Evolutionary conservation across 73 alveolate species (phyloP), one percentile per base, ranked within the genome.

Genomic region (Durusdinium trenchii): DNA sequence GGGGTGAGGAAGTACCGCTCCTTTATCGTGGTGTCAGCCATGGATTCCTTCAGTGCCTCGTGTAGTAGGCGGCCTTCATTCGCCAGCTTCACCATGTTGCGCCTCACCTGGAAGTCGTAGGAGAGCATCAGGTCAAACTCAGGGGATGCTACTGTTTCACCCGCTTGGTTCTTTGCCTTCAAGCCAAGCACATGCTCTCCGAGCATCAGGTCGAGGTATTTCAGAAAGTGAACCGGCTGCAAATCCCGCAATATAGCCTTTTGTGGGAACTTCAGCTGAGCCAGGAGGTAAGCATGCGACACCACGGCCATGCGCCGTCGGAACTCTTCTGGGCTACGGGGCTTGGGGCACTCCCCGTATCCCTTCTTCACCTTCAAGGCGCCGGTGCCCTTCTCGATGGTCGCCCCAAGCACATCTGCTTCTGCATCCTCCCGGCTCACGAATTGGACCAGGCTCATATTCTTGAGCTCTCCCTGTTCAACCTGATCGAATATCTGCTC

Each of bases 1-100:
- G 95, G 95, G 6, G 95, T 86, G 32, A 86, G 45, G 46, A 86
- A 86, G 61, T 86, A 86, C 32, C 95, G 28, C 35, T 86, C 83
- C 38, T 86, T 86, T 35, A 86, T 32, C 47, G 50, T 67, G 45
- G 73, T 23, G 61, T 86, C 81, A 2, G 57, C 61, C 79, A 86
- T 57, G 20, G 95, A 52, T 3, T 36, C 40, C 5, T 57, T 47
- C 61, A 86, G 18, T 42, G 95, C 95, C 12, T 12, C 18, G 23
- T 35, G 82, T 45, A 86, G 2, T 6, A 47, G 4, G n/a, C 0
- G 20, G 1, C 95, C 95, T 26, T 54, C 82, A 38, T 86, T 86
- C 82, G 57, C 57, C 40, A 51, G 30, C 26, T 47, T 42, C 62
- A 26, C 82, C 95, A 86, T 86, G 36, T 42, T 48, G 51, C 69